A percentile compares a stretch with the other conserved stretches of the same genome.
Conservation (phyloP, 768 basidiomycete genomes). For the Tremella fuciformis region DNA sequence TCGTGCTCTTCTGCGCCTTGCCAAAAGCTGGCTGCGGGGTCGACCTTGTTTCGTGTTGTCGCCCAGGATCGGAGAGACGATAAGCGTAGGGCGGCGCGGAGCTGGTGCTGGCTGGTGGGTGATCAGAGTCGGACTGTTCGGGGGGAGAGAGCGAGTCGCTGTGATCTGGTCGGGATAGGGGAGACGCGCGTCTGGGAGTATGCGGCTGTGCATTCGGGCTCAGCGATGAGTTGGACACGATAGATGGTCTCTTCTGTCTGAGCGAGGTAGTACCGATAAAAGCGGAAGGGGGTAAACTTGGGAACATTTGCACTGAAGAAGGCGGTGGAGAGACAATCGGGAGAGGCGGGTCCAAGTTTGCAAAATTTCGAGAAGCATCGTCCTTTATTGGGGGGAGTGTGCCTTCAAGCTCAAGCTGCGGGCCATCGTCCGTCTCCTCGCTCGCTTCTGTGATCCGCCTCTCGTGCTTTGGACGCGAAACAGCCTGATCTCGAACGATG, state of each 20-base stretch:
- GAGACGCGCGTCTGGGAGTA: neutral
- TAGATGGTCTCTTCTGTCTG: neutral
- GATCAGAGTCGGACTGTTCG: neutral
- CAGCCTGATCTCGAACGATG: slow-evolving; percentile 2
- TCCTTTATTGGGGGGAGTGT: slow-evolving; percentile 3
- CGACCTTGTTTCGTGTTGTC: neutral
- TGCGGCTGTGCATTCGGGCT: neutral
- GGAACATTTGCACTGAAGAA: neutral
- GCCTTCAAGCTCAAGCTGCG: neutral
- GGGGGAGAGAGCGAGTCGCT: neutral
- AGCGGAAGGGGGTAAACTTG: neutral
- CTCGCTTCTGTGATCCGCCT: slow-evolving; percentile 39
- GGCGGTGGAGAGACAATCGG: neutral
- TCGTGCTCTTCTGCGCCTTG: slow-evolving; percentile 19
- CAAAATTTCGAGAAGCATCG: neutral
- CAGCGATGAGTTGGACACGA: no score
- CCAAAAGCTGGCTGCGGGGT: neutral
- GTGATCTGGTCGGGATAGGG: neutral
- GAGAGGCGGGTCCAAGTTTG: neutral
- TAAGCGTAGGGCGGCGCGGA: neutral
- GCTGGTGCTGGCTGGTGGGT: neutral
- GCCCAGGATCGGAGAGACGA: neutral
- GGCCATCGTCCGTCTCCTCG: slow-evolving; percentile 23
- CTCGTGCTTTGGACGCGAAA: slow-evolving; percentile 22
- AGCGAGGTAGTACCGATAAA: neutral